Percentiles rank a stretch among this genome's conserved stretches.
Conservation (phyloP, 176 grass and related monocot genomes). For the Bothriochloa decipiens region DNA sequence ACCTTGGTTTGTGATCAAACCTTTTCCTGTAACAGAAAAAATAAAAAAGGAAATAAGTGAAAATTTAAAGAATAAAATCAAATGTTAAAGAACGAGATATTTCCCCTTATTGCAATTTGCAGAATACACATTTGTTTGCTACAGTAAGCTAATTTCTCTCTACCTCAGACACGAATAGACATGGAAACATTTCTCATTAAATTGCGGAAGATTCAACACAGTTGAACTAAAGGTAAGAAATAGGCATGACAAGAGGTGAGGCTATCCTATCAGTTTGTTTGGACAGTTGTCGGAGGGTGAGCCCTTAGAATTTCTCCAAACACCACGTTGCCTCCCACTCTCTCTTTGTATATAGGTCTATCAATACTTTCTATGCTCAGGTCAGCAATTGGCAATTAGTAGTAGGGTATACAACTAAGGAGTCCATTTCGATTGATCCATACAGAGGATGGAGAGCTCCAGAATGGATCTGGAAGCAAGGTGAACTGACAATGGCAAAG, state of each 20-base stretch:
- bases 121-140: background rate
- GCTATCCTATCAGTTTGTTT: background rate
- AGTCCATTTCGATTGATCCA: too few relatives aligned
- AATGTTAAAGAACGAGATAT: background rate
- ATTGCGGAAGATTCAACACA: background rate
- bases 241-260: background rate
- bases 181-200: background rate
- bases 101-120: background rate
- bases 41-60: background rate
- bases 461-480: too few relatives aligned
- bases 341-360: background rate
- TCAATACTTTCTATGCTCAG: background rate
- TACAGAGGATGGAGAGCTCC: too few relatives aligned
- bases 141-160: background rate
- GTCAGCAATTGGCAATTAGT: background rate
- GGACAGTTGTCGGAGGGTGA: background rate
- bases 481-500: too few relatives aligned
- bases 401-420: background rate
- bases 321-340: background rate
- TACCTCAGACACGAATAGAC: background rate
- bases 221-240: background rate
- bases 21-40: constrained; percentile 63
- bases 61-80: constrained; percentile 21
- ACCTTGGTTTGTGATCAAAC: constrained; percentile 77
- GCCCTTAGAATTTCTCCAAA: background rate